A percentile compares a stretch with the other conserved stretches of the same genome.
Evolutionary conservation across 2,329 filamentous ascomycete species (phyloP).

Genomic region (Microsporum audouinii): DNA sequence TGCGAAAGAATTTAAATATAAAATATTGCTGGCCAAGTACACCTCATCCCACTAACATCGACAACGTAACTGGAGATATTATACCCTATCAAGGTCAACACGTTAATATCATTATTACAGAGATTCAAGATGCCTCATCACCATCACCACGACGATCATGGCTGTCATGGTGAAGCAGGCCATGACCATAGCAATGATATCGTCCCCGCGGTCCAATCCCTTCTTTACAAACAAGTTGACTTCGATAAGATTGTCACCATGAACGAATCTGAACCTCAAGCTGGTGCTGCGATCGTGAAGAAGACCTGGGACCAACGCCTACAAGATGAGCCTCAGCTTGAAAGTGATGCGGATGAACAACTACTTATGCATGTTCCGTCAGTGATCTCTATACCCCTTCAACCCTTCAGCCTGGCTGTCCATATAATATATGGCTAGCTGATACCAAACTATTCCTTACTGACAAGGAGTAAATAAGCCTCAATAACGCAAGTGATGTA

Average conservation of each 20-base stretch:
- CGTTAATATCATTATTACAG: background rate
- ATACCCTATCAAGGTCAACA: background rate
- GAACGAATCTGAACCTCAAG: constrained; percentile 61
- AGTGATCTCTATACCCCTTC: constrained; percentile 26
- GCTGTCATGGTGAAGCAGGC: constrained; percentile 44
- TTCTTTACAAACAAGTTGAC: constrained; percentile 83
- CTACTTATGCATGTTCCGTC: constrained; percentile 85
- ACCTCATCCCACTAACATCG: background rate
- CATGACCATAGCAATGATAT: constrained; percentile 91
- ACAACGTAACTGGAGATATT: background rate
- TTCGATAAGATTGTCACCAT: constrained; percentile 75
- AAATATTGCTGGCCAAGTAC: too few species aligned
- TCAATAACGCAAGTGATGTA: background rate
- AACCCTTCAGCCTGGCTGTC: background rate
- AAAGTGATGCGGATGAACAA: constrained; percentile 83
- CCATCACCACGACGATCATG: constrained; percentile 36
- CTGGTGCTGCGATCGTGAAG: constrained; percentile 64
- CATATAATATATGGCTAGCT: background rate
- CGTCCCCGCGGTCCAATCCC: constrained; percentile 78
- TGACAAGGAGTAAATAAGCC: background rate
- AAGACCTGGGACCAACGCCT: constrained; percentile 87
- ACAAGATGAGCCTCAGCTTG: constrained; percentile 58
- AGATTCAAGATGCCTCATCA: constrained; percentile 11
- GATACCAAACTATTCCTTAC: background rate
- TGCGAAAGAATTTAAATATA: too few species aligned